Percentiles rank a stretch among this genome's conserved stretches.
These are phyloP conservation scores for Rosa chinensis DNA, from an alignment of 306 rosid genomes.

Conservation along the genomic window DNA sequence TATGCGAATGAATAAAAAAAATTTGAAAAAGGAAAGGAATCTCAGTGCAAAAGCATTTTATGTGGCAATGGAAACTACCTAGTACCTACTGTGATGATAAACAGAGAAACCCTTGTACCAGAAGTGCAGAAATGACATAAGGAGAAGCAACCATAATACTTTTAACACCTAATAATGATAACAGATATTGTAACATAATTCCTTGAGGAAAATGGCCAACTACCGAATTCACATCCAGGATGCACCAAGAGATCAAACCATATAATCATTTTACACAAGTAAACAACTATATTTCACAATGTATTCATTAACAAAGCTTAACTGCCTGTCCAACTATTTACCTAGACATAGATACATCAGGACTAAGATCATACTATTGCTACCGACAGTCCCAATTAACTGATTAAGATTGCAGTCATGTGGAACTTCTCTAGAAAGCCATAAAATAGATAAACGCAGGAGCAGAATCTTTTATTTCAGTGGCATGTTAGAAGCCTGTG, in stretches of 20 bases:
- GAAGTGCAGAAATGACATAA: neutral
- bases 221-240: neutral
- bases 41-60: neutral
- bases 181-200: neutral
- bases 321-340: neutral
- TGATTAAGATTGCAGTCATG: neutral
- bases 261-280: neutral
- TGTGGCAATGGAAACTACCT: neutral
- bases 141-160: neutral
- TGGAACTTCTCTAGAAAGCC: neutral
- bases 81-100: neutral
- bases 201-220: neutral
- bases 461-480: neutral
- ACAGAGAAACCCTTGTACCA: neutral
- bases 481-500: neutral
- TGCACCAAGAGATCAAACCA: neutral
- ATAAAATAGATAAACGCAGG: neutral
- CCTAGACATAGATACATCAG: neutral
- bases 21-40: neutral
- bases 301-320: neutral
- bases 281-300: neutral
- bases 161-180: neutral
- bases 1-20: neutral
- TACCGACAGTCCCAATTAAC: neutral
- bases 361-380: neutral